phyloP scores from a whole-genome alignment of 1,139 yeast species.

The Zygoascus hellenicus region DNA sequence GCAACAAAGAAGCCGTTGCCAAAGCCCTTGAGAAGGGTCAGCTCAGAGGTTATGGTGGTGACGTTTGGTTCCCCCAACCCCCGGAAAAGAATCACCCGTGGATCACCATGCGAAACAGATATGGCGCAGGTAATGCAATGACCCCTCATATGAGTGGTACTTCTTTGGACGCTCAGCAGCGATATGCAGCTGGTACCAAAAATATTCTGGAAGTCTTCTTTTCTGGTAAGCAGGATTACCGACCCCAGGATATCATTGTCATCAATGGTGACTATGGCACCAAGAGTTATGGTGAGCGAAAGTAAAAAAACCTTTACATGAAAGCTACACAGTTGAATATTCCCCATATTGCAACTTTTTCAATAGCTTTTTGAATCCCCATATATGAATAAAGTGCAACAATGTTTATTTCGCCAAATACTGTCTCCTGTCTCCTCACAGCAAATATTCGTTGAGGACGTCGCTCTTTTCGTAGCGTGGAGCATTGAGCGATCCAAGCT shows the following conservation, averaged over 20 bases:
- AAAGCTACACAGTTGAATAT: neutral
- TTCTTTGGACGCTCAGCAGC: conserved; percentile 69
- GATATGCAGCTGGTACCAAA: conserved; percentile 68
- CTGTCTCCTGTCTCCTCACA: conserved; percentile 1
- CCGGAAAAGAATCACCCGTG: conserved; percentile 74
- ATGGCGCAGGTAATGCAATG: conserved; percentile 79
- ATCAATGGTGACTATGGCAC: conserved; percentile 70
- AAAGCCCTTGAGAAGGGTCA: conserved; percentile 67
- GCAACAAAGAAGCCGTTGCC: conserved; percentile 67
- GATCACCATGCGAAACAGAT: conserved; percentile 60
- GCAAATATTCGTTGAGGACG: conserved; percentile 19
- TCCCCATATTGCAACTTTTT: neutral
- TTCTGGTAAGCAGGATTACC: conserved; percentile 56
- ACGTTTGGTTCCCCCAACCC: conserved; percentile 63
- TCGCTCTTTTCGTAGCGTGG: conserved; percentile 20
- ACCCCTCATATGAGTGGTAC: conserved; percentile 81
- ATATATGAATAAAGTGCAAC: neutral
- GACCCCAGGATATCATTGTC: conserved; percentile 69
- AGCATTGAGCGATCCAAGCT: conserved; percentile 17
- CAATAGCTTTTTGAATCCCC: neutral
- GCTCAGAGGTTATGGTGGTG: conserved; percentile 76
- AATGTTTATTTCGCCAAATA: neutral
- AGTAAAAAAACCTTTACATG: neutral
- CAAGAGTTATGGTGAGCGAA: conserved; percentile 52
- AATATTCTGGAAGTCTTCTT: conserved; percentile 59